These are phyloP conservation scores for Pleurotus ostreatus DNA, from an alignment of 768 basidiomycete genomes.

Conservation along the genomic window DNA sequence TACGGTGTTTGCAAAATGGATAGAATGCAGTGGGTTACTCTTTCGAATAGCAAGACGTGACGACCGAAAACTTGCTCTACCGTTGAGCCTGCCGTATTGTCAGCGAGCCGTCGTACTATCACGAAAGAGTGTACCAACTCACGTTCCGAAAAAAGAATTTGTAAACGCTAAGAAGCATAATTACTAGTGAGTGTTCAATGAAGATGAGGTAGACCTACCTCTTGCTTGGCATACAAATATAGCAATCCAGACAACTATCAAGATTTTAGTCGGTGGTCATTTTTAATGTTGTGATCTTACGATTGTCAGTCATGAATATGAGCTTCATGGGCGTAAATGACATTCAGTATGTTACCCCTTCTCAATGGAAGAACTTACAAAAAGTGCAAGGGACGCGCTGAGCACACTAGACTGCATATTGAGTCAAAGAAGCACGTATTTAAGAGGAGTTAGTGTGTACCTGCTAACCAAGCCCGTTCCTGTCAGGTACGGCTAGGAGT, in stretches of 20 bases:
- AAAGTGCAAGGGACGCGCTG: background rate
- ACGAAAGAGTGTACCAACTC: background rate
- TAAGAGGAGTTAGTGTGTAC: background rate
- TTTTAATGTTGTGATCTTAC: background rate
- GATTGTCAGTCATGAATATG: background rate
- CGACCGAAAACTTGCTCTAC: background rate
- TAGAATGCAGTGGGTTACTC: background rate
- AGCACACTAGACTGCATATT: background rate
- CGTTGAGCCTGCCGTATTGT: background rate
- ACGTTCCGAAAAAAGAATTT: slow-evolving; percentile 5
- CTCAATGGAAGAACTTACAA: background rate
- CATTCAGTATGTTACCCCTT: background rate
- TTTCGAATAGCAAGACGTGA: background rate
- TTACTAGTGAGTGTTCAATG: background rate
- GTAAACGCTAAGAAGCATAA: background rate
- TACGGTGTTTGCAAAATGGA: background rate
- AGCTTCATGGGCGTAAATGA: background rate
- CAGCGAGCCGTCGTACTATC: background rate
- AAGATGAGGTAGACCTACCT: background rate
- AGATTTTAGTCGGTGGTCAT: background rate
- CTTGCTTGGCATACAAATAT: slow-evolving; percentile 1
- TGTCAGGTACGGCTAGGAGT: background rate
- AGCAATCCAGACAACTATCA: background rate
- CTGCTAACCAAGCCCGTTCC: background rate
- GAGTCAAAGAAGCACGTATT: background rate